Evolutionary conservation across 257 asterid species (phyloP), one percentile per base, ranked within the genome.

Genomic region (Solanum appendiculatum): DNA sequence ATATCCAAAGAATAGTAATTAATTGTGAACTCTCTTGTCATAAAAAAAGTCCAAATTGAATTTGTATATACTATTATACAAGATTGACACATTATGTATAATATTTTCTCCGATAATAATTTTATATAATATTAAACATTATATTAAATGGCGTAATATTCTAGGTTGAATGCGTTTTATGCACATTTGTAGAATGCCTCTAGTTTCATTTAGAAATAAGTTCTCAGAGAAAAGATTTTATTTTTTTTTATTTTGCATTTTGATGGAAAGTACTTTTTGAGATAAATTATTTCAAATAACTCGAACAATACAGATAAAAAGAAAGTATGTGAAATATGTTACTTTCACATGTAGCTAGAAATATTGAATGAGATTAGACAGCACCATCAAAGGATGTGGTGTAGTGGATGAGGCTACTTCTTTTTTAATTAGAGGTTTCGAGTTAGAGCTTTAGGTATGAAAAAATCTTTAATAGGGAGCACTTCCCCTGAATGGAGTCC

Each of bases 361-460:
- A 51, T 51, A 54, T 54, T 54, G 63, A 18, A 54, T 54, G 6
- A 20, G 25, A 54, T 18, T 54, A 54, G 11, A 51, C 6, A 16
- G 9, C 18, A 51, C 9, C 1, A n/a, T n/a, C n/a, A n/a, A n/a
- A n/a, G n/a, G n/a, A n/a, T n/a, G n/a, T n/a, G n/a, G n/a, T n/a
- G n/a, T n/a, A n/a, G 9, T 16, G 3, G 3, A 16, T 51, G 0
- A 16, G n/a, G 9, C 18, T 5, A 23, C n/a, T 16, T 1, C 16
- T 51, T 51, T 4, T 51, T 51, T 0, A 51, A 51, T 51, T 3
- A 51, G 1, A 51, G 3, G 23, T 51, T 0, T 51, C 0, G 9
- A 1, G 0, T 51, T 51, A 3, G 18, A 16, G 0, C 0, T 18
- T 51, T 51, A 0, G 9, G 3, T 6, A 51, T 16, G 23, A 18